Conservation (phyloP, 768 basidiomycete species). For the Hysterangium stoloniferum region DNA sequence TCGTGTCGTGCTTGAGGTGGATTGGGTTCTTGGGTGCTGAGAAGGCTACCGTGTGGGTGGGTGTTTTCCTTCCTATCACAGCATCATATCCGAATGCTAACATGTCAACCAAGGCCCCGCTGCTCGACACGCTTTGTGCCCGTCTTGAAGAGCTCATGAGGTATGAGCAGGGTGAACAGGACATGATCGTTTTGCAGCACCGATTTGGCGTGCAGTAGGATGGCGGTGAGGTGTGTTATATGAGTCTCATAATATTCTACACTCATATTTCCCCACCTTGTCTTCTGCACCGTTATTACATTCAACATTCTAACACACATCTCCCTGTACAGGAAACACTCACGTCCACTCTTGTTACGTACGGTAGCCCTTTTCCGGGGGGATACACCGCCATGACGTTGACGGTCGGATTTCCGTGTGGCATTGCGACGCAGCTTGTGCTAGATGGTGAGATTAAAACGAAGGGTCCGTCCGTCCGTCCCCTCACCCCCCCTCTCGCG, state of each 20-base stretch:
- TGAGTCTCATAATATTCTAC: too few species aligned
- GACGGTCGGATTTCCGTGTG: constrained; percentile 89
- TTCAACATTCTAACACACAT: background rate
- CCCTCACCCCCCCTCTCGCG: too few species aligned
- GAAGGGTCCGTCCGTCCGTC: too few species aligned
- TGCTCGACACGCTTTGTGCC: constrained; percentile 91
- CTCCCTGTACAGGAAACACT: constrained; percentile 54
- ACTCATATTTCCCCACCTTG: background rate
- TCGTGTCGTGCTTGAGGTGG: constrained; percentile 87
- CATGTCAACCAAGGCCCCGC: too few species aligned
- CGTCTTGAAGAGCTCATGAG: constrained; percentile 87
- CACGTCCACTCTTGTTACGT: constrained; percentile 87
- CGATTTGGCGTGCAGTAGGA: constrained; percentile 91
- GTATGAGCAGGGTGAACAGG: constrained; percentile 85
- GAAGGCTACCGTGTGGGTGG: constrained; percentile 50
- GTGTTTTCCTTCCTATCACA: too few species aligned
- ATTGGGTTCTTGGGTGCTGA: constrained; percentile 74
- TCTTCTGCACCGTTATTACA: background rate
- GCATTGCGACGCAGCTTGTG: constrained; percentile 87
- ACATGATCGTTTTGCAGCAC: constrained; percentile 97
- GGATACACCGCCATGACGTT: constrained; percentile 89
- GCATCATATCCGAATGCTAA: too few species aligned
- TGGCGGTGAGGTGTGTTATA: constrained; percentile 54
- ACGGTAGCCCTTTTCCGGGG: constrained; percentile 60
- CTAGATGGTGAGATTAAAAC: constrained; percentile 82